Conservation (phyloP, 2,329 filamentous ascomycete species). For the Colletotrichum neosansevieriae region DNA sequence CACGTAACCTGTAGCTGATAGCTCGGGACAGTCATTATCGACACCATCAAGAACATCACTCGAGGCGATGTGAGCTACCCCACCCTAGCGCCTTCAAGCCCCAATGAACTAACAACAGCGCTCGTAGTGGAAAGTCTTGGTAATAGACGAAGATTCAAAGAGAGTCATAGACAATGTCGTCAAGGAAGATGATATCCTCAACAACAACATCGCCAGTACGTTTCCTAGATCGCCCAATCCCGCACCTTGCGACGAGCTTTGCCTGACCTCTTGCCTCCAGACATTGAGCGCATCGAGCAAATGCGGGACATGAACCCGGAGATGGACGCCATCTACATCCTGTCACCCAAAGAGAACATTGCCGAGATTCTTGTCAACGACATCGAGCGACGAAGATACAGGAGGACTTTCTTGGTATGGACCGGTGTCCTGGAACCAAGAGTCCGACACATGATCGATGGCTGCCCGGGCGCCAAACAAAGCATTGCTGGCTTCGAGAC, state of each 20-base stretch:
- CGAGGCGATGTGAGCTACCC: slow-evolving; percentile 77
- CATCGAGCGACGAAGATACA: slow-evolving; percentile 86
- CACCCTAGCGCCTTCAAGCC: not conserved
- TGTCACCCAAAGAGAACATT: slow-evolving; percentile 87
- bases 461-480: slow-evolving; percentile 74
- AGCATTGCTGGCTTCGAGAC: slow-evolving; percentile 85
- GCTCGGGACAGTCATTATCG: slow-evolving; percentile 68
- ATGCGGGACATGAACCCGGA: slow-evolving; percentile 83
- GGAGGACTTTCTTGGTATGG: slow-evolving; percentile 86
- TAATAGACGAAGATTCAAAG: slow-evolving; percentile 86
- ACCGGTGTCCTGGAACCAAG: slow-evolving; percentile 78
- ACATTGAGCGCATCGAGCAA: slow-evolving; percentile 95
- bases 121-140: slow-evolving; percentile 92
- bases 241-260: slow-evolving; percentile 17
- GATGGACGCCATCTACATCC: slow-evolving; percentile 95
- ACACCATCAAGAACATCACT: slow-evolving; percentile 81
- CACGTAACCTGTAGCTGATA: slow-evolving; percentile 49
- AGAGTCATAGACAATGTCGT: slow-evolving; percentile 91
- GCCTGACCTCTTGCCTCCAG: slow-evolving; percentile 59
- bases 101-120: slow-evolving; percentile 22
- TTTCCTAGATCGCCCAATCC: slow-evolving; percentile 26
- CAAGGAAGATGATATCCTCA: slow-evolving; percentile 96
- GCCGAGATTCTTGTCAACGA: slow-evolving; percentile 96
- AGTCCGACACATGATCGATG: slow-evolving; percentile 80
- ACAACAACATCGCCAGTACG: slow-evolving; percentile 94